phyloP scores from a whole-genome alignment of 2,329 filamentous ascomycete genomes.

The Cercospora sesami region DNA sequence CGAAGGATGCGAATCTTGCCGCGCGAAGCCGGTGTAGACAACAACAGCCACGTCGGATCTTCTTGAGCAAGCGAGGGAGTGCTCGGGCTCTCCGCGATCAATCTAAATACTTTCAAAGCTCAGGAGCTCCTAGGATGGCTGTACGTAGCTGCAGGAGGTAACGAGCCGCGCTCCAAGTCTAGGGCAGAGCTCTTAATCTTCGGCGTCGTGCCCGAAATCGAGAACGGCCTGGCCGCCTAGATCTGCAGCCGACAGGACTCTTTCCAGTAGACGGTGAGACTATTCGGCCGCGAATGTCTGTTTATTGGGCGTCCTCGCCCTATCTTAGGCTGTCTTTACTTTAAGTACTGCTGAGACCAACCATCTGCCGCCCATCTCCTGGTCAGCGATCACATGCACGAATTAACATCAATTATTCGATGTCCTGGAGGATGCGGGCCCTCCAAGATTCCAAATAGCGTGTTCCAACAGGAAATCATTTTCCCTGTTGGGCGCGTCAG shows the following conservation, averaged over 20 bases:
- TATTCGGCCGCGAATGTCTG: background rate
- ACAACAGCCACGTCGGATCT: background rate
- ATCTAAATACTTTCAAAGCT: background rate
- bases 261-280: background rate
- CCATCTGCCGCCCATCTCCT: background rate
- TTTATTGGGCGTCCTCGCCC: background rate
- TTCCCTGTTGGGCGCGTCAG: slow-evolving; percentile 11
- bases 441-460: background rate
- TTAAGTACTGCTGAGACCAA: background rate
- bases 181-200: background rate
- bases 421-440: background rate
- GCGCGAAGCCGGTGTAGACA: background rate
- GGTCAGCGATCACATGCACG: slow-evolving; percentile 10
- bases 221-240: background rate
- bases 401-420: background rate
- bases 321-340: background rate
- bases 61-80: background rate
- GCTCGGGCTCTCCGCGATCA: background rate
- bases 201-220: background rate
- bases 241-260: background rate
- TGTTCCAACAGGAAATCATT: slow-evolving; percentile 15
- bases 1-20: background rate
- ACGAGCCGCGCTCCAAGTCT: background rate
- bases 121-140: background rate
- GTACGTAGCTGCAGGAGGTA: background rate